These are phyloP conservation scores for Erigeron philadelphicus DNA, from an alignment of 140 eudicot genomes.

Conservation along the genomic window DNA sequence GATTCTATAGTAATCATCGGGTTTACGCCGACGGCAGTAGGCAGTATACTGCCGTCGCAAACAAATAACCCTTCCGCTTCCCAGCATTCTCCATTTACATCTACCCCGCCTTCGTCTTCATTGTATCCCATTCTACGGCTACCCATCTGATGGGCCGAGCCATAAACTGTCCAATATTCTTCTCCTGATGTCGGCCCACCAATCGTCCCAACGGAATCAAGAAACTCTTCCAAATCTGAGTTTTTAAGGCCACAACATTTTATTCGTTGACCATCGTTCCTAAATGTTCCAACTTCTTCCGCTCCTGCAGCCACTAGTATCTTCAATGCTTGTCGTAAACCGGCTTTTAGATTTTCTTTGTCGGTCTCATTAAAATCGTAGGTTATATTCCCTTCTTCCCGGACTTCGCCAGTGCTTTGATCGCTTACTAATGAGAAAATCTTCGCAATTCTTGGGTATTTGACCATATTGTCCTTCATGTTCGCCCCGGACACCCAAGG, in stretches of 20 bases:
- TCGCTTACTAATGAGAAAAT: constrained; percentile 65
- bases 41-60: constrained; percentile 79
- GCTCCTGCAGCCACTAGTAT: constrained; percentile 83
- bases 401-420: constrained; percentile 63
- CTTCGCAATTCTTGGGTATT: constrained; percentile 52
- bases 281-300: constrained; percentile 73
- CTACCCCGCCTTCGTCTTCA: constrained; percentile 60
- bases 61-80: constrained; percentile 80
- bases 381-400: constrained; percentile 34
- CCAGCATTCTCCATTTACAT: constrained; percentile 84
- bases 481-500: constrained; percentile 76
- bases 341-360: constrained; percentile 56
- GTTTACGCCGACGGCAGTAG: constrained; percentile 78
- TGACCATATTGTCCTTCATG: constrained; percentile 48
- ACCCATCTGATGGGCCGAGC: constrained; percentile 96
- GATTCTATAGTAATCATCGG: constrained; percentile 86
- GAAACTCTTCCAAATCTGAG: constrained; percentile 67
- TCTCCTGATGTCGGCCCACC: constrained; percentile 55
- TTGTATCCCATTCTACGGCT: constrained; percentile 73
- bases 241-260: constrained; percentile 38
- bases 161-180: constrained; percentile 54
- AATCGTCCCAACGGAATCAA: constrained; percentile 43
- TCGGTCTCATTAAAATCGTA: constrained; percentile 41
- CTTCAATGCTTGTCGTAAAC: constrained; percentile 52
- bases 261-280: constrained; percentile 74